A percentile compares a stretch with the other conserved stretches of the same genome.
Evolutionary conservation across 345 rosid species (phyloP).

Genomic region (Barbarea vulgaris): DNA sequence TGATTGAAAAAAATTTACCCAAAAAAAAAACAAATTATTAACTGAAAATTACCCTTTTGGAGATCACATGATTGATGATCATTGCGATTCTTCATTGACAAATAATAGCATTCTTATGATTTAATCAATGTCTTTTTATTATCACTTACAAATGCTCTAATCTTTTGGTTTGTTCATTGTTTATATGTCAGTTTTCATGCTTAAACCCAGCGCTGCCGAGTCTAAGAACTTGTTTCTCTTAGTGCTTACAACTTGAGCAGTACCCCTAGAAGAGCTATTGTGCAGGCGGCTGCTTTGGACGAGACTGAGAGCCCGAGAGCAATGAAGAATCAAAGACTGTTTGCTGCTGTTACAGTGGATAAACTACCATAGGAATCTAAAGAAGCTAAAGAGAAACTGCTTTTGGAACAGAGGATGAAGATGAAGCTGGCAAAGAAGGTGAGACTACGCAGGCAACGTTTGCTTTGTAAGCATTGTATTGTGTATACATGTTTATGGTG

Average conservation of each 20-base stretch:
- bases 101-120: too few species aligned
- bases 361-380: slow-evolving; percentile 67
- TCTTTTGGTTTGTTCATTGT: neutral
- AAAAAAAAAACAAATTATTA: too few species aligned
- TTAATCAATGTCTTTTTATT: too few species aligned
- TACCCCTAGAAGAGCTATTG: slow-evolving; percentile 33
- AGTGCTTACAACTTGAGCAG: slow-evolving; percentile 42
- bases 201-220: slow-evolving; percentile 1
- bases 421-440: slow-evolving; percentile 90
- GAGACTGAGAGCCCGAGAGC: slow-evolving; percentile 38
- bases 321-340: slow-evolving; percentile 44
- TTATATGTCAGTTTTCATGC: slow-evolving; percentile 12
- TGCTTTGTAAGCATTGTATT: slow-evolving; percentile 64
- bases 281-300: slow-evolving; percentile 46
- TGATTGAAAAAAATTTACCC: too few species aligned
- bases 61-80: too few species aligned
- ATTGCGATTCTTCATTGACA: too few species aligned
- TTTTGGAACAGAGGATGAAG: slow-evolving; percentile 70
- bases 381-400: slow-evolving; percentile 60
- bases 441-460: slow-evolving; percentile 83
- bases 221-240: slow-evolving; percentile 33
- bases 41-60: too few species aligned
- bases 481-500: too few species aligned
- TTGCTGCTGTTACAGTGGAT: slow-evolving; percentile 51
- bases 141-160: slow-evolving; percentile 1